These are phyloP conservation scores for Vaccinium macrocarpon DNA, from an alignment of 148 eudicot genomes.

Conservation along the genomic window DNA sequence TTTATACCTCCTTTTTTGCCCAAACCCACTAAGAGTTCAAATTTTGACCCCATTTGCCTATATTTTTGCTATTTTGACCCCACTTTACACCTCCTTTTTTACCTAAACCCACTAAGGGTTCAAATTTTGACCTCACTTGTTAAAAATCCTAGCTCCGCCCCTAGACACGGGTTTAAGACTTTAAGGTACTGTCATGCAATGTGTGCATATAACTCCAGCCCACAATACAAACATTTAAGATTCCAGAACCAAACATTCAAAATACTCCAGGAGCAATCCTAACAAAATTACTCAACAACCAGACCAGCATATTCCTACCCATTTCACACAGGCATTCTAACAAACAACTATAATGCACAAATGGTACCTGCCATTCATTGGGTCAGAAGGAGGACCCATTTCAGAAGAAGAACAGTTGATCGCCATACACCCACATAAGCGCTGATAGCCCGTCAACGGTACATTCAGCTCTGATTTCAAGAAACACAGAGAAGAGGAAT, in stretches of 20 bases:
- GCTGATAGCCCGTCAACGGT: conserved; percentile 9
- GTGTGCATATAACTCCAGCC: neutral
- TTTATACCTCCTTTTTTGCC: too few species aligned
- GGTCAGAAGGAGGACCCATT: conserved; percentile 40
- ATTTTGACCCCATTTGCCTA: too few species aligned
- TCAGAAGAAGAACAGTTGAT: conserved; percentile 47
- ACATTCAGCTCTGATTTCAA: conserved; percentile 19
- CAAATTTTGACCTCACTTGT: too few species aligned
- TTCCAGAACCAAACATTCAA: neutral
- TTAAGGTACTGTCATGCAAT: neutral
- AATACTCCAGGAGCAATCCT: neutral
- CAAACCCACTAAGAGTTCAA: too few species aligned
- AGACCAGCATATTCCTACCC: neutral
- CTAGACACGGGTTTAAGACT: neutral
- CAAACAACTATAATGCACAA: conserved; percentile 12
- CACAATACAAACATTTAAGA: neutral
- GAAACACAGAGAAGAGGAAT: conserved; percentile 29
- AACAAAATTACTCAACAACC: neutral
- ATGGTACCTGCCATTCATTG: conserved; percentile 36
- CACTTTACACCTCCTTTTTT: too few species aligned
- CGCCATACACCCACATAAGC: conserved; percentile 15
- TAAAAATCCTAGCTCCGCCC: too few species aligned
- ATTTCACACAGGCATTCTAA: neutral
- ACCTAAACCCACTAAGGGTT: too few species aligned
- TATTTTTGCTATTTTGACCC: too few species aligned